Base-by-base conservation (phyloP, 176 grass and related monocot genomes). In the Phoenix roebelenii region DNA sequence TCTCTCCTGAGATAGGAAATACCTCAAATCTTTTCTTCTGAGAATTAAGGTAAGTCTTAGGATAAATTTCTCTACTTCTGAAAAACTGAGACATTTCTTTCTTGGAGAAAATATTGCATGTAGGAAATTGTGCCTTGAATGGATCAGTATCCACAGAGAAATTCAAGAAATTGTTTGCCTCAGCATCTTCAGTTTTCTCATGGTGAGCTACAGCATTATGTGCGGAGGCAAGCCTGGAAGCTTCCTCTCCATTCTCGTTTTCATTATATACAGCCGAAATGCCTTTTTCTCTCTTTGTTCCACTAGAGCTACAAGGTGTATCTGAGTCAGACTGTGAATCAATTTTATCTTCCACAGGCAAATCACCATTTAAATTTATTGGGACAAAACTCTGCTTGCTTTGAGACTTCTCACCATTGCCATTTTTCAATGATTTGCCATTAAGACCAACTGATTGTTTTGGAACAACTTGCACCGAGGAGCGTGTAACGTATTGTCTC, bases 51-150 rank as follows among this genome's bases (percentile, higher is more conserved):
- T 65, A 81, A 74, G 70, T 78, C 74, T 82, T 88, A 72, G 93
- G 93, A 80, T 66, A 85, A 64, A 85, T 76, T 35, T 60, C 70
- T 74, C 81, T 98, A 68, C 57, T 87, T 85, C 52, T 92, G 65
- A 92, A 92, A 83, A 92, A 92, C 15, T 60, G 70, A 51, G 70
- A 55, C 78, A 98, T 85, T 76, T 91, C 87, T 76, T 82, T 88
- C 63, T 85, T 85, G 30, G 84, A 92, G 78, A 98, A 92, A 71
- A 85, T 55, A 83, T 92, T 65, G 1, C 93, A 88, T 60, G 65
- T 35, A 73, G 93, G 93, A 89, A 89, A 83, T n/a, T 98, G 88
- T 80, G 87, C 85, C 77, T 64, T 79, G 4, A 98, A 69, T 6
- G 93, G 84, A 73, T 85, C 77, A 61, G 39, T 79, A 55, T 80